Conservation (phyloP, 192 early-diverging fungal species). For the Linnemannia exigua region DNA sequence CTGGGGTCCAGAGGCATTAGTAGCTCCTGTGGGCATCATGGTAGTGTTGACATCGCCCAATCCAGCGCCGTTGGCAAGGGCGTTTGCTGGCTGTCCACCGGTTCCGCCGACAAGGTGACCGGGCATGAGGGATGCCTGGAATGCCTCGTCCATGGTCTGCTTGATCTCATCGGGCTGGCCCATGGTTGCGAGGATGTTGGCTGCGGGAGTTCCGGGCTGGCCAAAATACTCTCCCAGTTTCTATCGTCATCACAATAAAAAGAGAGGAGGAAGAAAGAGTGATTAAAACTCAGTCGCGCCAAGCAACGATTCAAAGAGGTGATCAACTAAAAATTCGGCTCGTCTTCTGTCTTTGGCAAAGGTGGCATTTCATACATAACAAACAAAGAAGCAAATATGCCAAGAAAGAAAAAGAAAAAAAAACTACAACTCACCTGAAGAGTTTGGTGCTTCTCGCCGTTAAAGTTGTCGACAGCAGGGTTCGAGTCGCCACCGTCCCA, state of each 20-base stretch:
- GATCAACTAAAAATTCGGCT: neutral
- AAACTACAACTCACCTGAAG: slow-evolving; percentile 42
- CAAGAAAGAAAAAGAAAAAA: neutral
- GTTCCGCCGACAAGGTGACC: slow-evolving; percentile 25
- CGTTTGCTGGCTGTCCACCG: neutral
- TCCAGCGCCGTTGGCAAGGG: slow-evolving; percentile 25
- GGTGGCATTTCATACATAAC: neutral
- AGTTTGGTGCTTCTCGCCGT: slow-evolving; percentile 58
- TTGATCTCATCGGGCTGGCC: slow-evolving; percentile 66
- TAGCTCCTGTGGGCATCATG: slow-evolving; percentile 42
- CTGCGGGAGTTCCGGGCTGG: slow-evolving; percentile 58
- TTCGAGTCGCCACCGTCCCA: slow-evolving; percentile 49
- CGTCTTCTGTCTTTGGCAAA: neutral
- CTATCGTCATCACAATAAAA: slow-evolving; percentile 43
- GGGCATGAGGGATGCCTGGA: slow-evolving; percentile 43
- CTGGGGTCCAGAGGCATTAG: slow-evolving; percentile 14
- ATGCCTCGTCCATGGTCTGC: slow-evolving; percentile 41
- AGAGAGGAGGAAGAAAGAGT: neutral
- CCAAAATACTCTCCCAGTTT: slow-evolving; percentile 63
- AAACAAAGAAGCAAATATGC: neutral
- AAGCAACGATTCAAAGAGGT: neutral
- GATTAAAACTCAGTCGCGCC: neutral
- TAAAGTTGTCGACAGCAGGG: slow-evolving; percentile 51
- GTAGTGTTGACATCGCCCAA: slow-evolving; percentile 40
- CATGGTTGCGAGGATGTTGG: slow-evolving; percentile 55